Conservation (phyloP, 2,329 filamentous ascomycete genomes). For the Cladosporium sp. region DNA sequence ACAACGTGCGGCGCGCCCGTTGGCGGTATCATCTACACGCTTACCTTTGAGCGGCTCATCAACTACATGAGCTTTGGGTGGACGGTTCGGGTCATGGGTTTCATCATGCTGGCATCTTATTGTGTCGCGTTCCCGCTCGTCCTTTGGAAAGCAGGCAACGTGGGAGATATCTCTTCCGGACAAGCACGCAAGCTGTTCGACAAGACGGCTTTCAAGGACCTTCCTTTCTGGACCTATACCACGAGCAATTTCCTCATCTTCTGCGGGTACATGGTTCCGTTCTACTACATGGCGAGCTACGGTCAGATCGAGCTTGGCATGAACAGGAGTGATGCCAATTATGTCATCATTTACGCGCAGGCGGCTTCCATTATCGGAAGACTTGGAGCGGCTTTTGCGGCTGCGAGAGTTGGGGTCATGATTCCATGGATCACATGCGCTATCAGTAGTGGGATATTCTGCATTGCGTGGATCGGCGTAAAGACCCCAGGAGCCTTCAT, state of each 20-base stretch:
- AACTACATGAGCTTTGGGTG: constrained; percentile 61
- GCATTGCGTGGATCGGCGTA: constrained; percentile 60
- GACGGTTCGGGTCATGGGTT: constrained; percentile 61
- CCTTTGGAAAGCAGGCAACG: constrained; percentile 36
- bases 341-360: constrained; percentile 59
- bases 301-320: constrained; percentile 41
- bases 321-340: constrained; percentile 51
- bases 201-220: constrained; percentile 40
- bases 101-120: constrained; percentile 55
- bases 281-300: constrained; percentile 46
- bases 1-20: constrained; percentile 60
- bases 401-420: constrained; percentile 51
- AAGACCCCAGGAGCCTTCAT: constrained; percentile 40
- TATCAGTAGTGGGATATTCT: constrained; percentile 47
- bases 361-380: constrained; percentile 57
- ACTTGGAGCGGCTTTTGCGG: constrained; percentile 52
- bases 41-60: constrained; percentile 53
- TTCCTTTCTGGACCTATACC: constrained; percentile 41
- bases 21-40: constrained; percentile 61
- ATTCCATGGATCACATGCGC: constrained; percentile 56
- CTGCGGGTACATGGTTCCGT: constrained; percentile 39
- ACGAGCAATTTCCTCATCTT: constrained; percentile 36
- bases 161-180: constrained; percentile 33
- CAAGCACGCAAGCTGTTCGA: constrained; percentile 40
- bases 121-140: constrained; percentile 38